Base-by-base conservation (phyloP, 2,329 filamentous ascomycete genomes). In the Stylonectria norvegica region DNA sequence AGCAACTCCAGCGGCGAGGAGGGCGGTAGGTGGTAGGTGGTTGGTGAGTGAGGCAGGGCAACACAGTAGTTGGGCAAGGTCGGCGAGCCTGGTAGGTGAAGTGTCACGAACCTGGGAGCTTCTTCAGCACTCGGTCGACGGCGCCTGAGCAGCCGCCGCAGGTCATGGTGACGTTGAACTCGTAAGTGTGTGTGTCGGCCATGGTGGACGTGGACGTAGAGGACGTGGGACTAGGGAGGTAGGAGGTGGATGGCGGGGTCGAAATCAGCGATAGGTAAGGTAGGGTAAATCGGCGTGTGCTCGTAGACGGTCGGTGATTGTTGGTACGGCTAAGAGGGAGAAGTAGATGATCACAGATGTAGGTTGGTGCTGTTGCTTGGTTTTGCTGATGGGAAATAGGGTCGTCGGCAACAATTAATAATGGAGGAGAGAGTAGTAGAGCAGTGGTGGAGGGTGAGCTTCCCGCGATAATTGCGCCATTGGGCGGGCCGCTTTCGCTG, bases 101-200 rank as follows among this genome's bases (percentile, higher is more conserved):
- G 17, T 18, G 7, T 32, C 8, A 67, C 79, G 51, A 63, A 95
- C 90, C 89, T 15, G 94, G 85, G 3, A 95, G 81, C 72, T 89
- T 95, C 73, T 87, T 91, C 51, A 98, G 81, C 32, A 96, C 89
- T 37, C 89, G 80, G 69, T 95, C 86, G 31, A 98, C 78, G 53
- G 93, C 93, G 60, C 90, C 89, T 32, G 90, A 96, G 83, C 93
- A 98, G 66, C 93, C 93, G 63, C 87, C 81, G 72, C 93, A 98
- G 76, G 75, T 86, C 93, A 98, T 98, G 68, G 73, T 76, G 66
- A 97, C 81, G 69, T 90, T 83, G 76, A 97, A 97, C 68, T 93
- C 88, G 85, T 97, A 97, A 55, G 81, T 87, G 75, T 95, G 89
- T 30, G 56, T 87, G 53, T 85, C 81, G 45, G 82, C 71, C 86